Evolutionary conservation across 1,284 basidiomycete genomes (phyloP).

Genomic region (Coniferiporia weirii): DNA sequence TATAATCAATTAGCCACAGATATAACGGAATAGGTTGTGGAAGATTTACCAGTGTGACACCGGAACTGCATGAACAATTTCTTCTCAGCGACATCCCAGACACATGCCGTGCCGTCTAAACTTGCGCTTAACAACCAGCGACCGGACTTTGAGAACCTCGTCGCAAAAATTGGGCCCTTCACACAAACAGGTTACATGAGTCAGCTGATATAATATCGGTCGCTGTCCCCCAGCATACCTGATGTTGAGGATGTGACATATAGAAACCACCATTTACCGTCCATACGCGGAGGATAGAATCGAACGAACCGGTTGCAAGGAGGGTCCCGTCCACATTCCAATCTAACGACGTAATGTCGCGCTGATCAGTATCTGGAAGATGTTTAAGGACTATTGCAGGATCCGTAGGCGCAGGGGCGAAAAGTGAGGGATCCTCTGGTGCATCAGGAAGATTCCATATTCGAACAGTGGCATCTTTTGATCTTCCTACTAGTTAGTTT

Average conservation of each 20-base stretch:
- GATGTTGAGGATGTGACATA: conserved; percentile 55
- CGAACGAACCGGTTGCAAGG: conserved; percentile 73
- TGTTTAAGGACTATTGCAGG: conserved; percentile 47
- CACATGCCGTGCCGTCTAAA: conserved; percentile 66
- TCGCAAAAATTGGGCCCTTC: conserved; percentile 74
- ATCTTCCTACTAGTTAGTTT: conserved; percentile 35
- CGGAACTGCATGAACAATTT: conserved; percentile 55
- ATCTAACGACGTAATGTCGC: conserved; percentile 65
- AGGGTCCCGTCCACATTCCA: conserved; percentile 69
- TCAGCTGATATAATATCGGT: conserved; percentile 22
- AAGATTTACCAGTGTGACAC: conserved; percentile 53
- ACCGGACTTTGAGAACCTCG: conserved; percentile 65
- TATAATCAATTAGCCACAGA: background rate
- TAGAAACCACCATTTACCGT: conserved; percentile 52
- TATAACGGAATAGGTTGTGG: background rate
- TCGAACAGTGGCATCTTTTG: conserved; percentile 71
- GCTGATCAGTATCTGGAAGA: conserved; percentile 41
- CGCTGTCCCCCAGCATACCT: conserved; percentile 39
- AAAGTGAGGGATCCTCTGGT: conserved; percentile 23
- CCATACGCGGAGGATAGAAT: conserved; percentile 62
- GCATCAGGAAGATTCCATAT: conserved; percentile 65
- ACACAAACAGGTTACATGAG: conserved; percentile 22
- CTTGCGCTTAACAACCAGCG: conserved; percentile 67
- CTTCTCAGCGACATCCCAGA: conserved; percentile 72
- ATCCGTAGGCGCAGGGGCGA: conserved; percentile 26